Evolutionary conservation across 2,329 filamentous ascomycete species (phyloP), one percentile per base, ranked within the genome.

Genomic region (Fusarium chaquense): DNA sequence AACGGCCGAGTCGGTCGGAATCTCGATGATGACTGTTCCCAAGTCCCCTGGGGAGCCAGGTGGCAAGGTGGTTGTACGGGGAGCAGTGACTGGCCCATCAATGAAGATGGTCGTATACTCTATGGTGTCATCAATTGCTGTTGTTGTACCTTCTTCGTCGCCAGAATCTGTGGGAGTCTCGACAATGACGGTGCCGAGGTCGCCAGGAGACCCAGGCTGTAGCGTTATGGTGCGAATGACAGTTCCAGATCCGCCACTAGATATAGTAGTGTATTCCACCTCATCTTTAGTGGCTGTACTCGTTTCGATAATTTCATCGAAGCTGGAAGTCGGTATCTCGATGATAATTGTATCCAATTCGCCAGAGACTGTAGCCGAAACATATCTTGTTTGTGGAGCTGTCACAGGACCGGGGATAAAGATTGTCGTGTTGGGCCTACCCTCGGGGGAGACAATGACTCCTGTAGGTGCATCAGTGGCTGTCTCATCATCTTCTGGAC

Each of bases 281-380:
- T 8, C 38, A 8, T 30, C 16, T 22, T 16, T 12, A 10, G 8
- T 10, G 6, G 9, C 9, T 3, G 28, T 30, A 3, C 10, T 30
- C 11, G 28, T 30, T 30, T 30, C 28, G 10, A 11, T 30, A 3
- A 24, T 12, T 22, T 16, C 20, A 10, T 8, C 9, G 6, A 51
- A 43, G 15, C 24, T 13, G 9, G 13, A 40, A 18, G 51, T 57
- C 2, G 58, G 58, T 2, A 36, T 57, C 36, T 58, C 43, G 3
- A 61, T n/a, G 2, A 61, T 8, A 6, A 61, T 26, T 5, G 36
- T 61, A 22, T 58, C 58, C 15, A 32, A 38, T 12, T 61, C 58
- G 10, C 32, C 44, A 6, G 58, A 61, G 2, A 40, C 36, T 20
- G 52, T 61, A 20, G 52, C 52, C 16, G 58, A 49, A 8, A 58